These are phyloP conservation scores for Lathyrus oleraceus DNA, from an alignment of 306 rosid genomes.

Conservation along the genomic window DNA sequence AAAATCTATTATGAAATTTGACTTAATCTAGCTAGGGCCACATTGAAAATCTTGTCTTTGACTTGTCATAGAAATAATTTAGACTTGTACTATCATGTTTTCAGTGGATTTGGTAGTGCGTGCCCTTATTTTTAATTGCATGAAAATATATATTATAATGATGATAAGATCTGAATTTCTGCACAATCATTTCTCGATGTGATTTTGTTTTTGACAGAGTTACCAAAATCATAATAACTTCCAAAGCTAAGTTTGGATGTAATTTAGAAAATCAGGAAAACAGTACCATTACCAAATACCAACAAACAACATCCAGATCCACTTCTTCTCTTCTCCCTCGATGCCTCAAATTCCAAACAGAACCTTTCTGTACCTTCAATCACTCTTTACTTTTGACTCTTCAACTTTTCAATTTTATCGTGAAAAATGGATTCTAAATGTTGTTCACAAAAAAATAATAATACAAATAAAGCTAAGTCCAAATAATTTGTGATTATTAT, in stretches of 20 bases:
- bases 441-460: too few relatives aligned
- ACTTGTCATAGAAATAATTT: constrained; percentile 16
- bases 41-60: not conserved
- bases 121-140: constrained; percentile 21
- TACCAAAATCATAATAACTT: constrained; percentile 35
- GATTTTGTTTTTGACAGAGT: constrained; percentile 28
- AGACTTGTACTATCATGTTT: constrained; percentile 26
- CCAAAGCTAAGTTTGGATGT: constrained; percentile 45
- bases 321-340: not conserved
- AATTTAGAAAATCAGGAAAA: constrained; percentile 33
- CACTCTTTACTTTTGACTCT: constrained; percentile 20
- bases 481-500: too few relatives aligned
- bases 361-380: constrained; percentile 31
- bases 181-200: not conserved
- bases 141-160: not conserved
- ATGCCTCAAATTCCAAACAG: constrained; percentile 58
- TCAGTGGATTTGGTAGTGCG: constrained; percentile 32
- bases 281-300: constrained; percentile 15
- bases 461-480: too few relatives aligned
- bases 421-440: constrained; percentile 4
- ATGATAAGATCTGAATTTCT: not conserved
- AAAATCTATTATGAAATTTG: too few relatives aligned
- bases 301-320: constrained; percentile 22
- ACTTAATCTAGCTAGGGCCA: not conserved
- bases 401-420: constrained; percentile 12